These are phyloP conservation scores for Urostyla sp. DNA, from an alignment of 73 alveolate genomes.

Conservation along the genomic window DNA sequence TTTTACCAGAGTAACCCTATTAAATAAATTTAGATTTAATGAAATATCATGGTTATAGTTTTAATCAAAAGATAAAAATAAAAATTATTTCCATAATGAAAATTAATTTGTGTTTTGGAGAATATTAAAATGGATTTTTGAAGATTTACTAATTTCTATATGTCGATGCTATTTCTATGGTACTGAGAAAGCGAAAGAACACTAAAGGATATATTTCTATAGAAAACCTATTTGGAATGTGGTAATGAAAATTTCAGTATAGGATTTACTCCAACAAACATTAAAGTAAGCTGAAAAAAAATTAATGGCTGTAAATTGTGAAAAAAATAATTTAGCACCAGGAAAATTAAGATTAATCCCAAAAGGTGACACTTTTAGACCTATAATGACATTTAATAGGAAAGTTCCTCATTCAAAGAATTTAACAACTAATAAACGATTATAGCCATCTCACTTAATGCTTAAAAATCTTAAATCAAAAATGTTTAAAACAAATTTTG, in stretches of 20 bases:
- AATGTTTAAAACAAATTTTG: constrained; percentile 66
- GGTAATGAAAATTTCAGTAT: constrained; percentile 63
- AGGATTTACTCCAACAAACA: constrained; percentile 46
- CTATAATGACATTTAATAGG: constrained; percentile 85
- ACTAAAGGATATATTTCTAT: constrained; percentile 78
- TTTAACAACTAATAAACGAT: constrained; percentile 30
- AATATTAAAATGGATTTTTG: constrained; percentile 67
- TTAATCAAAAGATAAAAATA: constrained; percentile 29
- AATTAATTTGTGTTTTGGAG: constrained; percentile 58
- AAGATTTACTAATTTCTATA: constrained; percentile 55
- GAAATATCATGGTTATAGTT: constrained; percentile 58
- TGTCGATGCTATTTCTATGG: constrained; percentile 73
- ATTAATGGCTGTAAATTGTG: constrained; percentile 47
- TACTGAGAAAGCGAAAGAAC: constrained; percentile 83
- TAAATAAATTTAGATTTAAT: constrained; percentile 20
- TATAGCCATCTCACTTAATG: constrained; percentile 54
- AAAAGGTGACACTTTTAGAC: constrained; percentile 84
- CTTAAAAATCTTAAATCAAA: constrained; percentile 48
- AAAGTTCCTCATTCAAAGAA: constrained; percentile 54
- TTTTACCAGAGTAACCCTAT: constrained; percentile 49
- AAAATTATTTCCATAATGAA: constrained; percentile 52
- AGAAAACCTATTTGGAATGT: constrained; percentile 81
- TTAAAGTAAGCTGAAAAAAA: constrained; percentile 34
- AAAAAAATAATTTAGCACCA: constrained; percentile 51
- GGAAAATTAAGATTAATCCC: constrained; percentile 86